Percentiles rank a stretch among this genome's conserved stretches.
Evolutionary conservation across 176 grass and related monocot genomes (phyloP).

Genomic region (Carex cristatella): DNA sequence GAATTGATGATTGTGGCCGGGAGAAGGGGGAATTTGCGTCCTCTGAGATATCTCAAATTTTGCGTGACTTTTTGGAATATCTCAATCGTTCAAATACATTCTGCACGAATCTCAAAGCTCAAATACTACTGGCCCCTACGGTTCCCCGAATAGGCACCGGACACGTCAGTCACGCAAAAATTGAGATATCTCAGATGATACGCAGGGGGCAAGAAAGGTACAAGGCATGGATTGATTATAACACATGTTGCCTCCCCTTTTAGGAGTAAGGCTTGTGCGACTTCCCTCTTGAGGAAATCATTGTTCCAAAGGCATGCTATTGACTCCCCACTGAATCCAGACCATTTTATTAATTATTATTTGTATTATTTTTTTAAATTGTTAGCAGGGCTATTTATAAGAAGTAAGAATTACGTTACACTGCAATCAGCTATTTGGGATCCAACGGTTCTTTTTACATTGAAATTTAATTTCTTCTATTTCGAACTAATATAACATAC

Average conservation of each 20-base stretch:
- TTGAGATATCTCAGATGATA: too few relatives aligned
- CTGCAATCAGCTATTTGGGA: not conserved
- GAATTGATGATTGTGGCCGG: constrained; percentile 10
- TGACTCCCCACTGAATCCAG: constrained; percentile 1
- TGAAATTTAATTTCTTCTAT: not conserved
- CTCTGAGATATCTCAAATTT: too few relatives aligned
- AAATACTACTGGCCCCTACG: too few relatives aligned
- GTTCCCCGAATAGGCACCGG: too few relatives aligned
- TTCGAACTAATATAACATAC: too few relatives aligned
- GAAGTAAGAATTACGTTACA: not conserved
- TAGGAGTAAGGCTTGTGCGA: constrained; percentile 1
- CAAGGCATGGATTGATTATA: constrained; percentile 3
- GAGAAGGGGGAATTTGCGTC: not conserved
- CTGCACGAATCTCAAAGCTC: too few relatives aligned
- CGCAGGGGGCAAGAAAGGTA: not conserved
- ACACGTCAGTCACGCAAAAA: too few relatives aligned
- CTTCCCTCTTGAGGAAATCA: constrained; percentile 15
- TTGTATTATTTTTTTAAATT: not conserved
- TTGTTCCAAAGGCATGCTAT: constrained; percentile 22
- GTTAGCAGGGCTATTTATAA: not conserved
- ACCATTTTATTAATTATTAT: not conserved
- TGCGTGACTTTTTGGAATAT: too few relatives aligned
- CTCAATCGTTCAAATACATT: too few relatives aligned
- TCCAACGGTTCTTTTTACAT: not conserved
- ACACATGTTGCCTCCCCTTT: constrained; percentile 23